A percentile compares a stretch with the other conserved stretches of the same genome.
phyloP scores from a whole-genome alignment of 2,329 filamentous ascomycete genomes.

The Harringtonia lauricola region DNA sequence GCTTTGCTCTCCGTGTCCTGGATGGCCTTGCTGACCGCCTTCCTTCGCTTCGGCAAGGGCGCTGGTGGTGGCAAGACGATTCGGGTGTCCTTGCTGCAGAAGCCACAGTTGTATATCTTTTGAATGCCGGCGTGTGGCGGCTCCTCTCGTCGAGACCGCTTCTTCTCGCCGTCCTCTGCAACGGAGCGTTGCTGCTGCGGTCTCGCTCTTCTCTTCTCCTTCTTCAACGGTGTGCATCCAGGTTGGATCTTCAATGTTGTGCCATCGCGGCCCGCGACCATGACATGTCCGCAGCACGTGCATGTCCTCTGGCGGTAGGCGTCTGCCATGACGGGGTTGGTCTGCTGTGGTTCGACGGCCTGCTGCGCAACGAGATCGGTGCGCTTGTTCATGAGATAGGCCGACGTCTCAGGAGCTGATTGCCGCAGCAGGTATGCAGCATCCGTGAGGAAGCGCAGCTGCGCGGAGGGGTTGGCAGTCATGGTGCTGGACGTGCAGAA shows the following conservation, averaged over 20 bases:
- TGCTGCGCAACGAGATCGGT: constrained; percentile 37
- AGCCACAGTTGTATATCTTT: constrained; percentile 33
- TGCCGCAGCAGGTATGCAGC: constrained; percentile 45
- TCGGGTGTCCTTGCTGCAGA: constrained; percentile 31
- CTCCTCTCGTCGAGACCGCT: background rate
- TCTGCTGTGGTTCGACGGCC: background rate
- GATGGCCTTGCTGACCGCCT: background rate
- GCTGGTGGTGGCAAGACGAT: constrained; percentile 27
- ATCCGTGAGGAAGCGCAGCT: constrained; percentile 40
- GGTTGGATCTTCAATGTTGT: constrained; percentile 25
- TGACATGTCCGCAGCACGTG: constrained; percentile 48
- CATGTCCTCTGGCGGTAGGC: constrained; percentile 45
- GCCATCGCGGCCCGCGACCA: constrained; percentile 39
- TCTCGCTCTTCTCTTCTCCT: constrained; percentile 6
- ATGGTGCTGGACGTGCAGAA: background rate
- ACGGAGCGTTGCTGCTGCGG: background rate
- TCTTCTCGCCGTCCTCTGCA: background rate
- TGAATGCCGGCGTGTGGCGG: constrained; percentile 15
- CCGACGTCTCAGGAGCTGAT: constrained; percentile 44
- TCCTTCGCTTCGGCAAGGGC: constrained; percentile 14
- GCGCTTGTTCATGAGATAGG: constrained; percentile 45
- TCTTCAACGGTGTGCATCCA: constrained; percentile 17
- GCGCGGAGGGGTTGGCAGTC: constrained; percentile 7
- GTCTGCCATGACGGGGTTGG: constrained; percentile 27
- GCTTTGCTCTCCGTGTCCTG: background rate